Conservation (phyloP, 257 asterid species). For the Thymus quinquecostatus region DNA sequence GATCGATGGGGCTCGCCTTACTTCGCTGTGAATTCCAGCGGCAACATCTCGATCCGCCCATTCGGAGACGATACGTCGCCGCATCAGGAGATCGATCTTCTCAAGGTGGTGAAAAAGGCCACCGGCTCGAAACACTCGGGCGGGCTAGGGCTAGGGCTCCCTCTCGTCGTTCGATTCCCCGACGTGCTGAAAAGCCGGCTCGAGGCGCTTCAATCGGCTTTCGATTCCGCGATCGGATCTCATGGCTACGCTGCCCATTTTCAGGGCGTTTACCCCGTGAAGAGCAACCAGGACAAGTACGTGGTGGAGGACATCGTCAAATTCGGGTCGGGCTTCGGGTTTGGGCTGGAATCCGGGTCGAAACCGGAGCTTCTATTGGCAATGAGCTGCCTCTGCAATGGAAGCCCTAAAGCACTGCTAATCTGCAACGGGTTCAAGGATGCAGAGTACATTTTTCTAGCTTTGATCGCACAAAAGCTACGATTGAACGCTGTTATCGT, state of each 20-base stretch:
- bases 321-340: constrained; percentile 75
- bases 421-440: constrained; percentile 96
- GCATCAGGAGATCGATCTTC: constrained; percentile 86
- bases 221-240: constrained; percentile 58
- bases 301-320: constrained; percentile 90
- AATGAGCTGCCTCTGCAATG: constrained; percentile 83
- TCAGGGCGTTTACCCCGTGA: constrained; percentile 95
- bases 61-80: constrained; percentile 57
- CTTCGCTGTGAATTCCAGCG: constrained; percentile 68
- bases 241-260: constrained; percentile 72
- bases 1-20: constrained; percentile 94
- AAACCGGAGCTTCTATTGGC: constrained; percentile 96
- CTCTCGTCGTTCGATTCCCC: constrained; percentile 84
- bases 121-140: constrained; percentile 65
- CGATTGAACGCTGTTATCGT: constrained; percentile 78
- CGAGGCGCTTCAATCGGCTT: constrained; percentile 66
- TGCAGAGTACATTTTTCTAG: constrained; percentile 80
- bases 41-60: constrained; percentile 71
- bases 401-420: constrained; percentile 77
- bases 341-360: constrained; percentile 96
- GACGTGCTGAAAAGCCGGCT: constrained; percentile 73
- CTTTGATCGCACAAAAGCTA: constrained; percentile 69
- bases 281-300: constrained; percentile 82
- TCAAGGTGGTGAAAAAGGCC: constrained; percentile 82
- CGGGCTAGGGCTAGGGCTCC: constrained; percentile 84